Evolutionary conservation across 1,284 basidiomycete species (phyloP), one percentile per base, ranked within the genome.

Genomic region (Sutorius eximius): DNA sequence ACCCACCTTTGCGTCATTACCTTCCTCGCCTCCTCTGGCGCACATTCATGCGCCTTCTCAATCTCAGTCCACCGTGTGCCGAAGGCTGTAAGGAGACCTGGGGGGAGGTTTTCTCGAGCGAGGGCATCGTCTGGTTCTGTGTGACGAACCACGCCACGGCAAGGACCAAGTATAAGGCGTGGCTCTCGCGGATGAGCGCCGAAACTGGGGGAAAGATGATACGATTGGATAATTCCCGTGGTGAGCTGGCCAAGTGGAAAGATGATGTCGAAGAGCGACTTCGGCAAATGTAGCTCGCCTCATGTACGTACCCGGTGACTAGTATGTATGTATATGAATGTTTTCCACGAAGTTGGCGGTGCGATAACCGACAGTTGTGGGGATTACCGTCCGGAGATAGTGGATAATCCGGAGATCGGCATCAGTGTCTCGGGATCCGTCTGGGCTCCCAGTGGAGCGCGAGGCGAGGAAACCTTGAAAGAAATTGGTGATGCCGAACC

Each of bases 41-140:
- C 44, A 86, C 85, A 1, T 61, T 84, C 29, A 63, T 71, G 53
- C 80, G 85, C 20, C 59, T 85, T 13, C 50, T 83, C 30, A 58
- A 75, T 3, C 51, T 75, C 20, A 50, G 65, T 1, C 11, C 58
- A 2, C 66, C 75, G 2, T 85, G 85, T 64, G 78, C 78, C 32
- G 71, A 76, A 24, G 84, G 81, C 2, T 86, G 84, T 65, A n/a
- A 44, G 11, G 83, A 87, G 56, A 66, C 53, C 11, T 59, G 75
- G 43, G 57, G 62, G 5, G 71, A 75, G 37, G 72, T 82, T 57
- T 78, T 82, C 58, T 80, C 80, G 10, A 75, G 67, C 20, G 60
- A 82, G 0, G 82, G 83, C 60, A 83, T 86, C 56, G 51, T 87
- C 1, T 81, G 79, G 80, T 86, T 75, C 76, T 83, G 79, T 61